phyloP scores from a whole-genome alignment of 2,329 filamentous ascomycete species.

The Fulvia fulva region DNA sequence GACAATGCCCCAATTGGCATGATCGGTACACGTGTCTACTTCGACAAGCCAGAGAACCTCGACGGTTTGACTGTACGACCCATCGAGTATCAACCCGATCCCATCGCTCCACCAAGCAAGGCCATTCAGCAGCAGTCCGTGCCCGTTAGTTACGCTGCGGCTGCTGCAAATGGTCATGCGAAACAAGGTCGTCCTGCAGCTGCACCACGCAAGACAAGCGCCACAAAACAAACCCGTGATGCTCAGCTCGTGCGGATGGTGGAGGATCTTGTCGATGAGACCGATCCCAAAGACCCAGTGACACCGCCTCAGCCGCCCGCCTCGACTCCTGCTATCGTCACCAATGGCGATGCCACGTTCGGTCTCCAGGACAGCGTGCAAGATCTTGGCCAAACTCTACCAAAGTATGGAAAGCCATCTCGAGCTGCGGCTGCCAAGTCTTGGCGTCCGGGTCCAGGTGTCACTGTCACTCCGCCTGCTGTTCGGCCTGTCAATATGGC shows the following conservation, averaged over 20 bases:
- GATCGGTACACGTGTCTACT: constrained; percentile 25
- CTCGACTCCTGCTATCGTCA: constrained; percentile 23
- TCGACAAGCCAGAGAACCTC: constrained; percentile 18
- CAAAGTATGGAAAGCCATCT: constrained; percentile 12
- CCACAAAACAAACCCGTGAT: constrained; percentile 32
- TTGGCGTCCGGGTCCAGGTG: constrained; percentile 4
- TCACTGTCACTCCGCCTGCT: constrained; percentile 11
- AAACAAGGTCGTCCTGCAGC: constrained; percentile 14
- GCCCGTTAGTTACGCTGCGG: constrained; percentile 32
- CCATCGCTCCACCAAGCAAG: constrained; percentile 10
- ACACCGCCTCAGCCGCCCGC: constrained; percentile 42
- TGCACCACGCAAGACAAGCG: constrained; percentile 11
- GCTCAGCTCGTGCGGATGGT: constrained; percentile 57
- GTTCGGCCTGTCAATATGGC: constrained; percentile 4
- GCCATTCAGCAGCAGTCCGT: constrained; percentile 17
- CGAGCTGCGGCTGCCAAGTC: constrained; percentile 4
- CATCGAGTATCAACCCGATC: constrained; percentile 47
- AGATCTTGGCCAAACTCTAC: constrained; percentile 33
- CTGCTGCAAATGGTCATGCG: constrained; percentile 23
- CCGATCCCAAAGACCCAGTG: constrained; percentile 44
- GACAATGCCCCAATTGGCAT: constrained; percentile 31
- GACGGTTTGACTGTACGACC: constrained; percentile 27
- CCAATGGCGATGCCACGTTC: constrained; percentile 38
- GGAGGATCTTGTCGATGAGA: constrained; percentile 50
- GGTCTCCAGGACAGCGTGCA: constrained; percentile 30